phyloP scores from a whole-genome alignment of 768 basidiomycete genomes.

The Candolleomyces aberdarensis region DNA sequence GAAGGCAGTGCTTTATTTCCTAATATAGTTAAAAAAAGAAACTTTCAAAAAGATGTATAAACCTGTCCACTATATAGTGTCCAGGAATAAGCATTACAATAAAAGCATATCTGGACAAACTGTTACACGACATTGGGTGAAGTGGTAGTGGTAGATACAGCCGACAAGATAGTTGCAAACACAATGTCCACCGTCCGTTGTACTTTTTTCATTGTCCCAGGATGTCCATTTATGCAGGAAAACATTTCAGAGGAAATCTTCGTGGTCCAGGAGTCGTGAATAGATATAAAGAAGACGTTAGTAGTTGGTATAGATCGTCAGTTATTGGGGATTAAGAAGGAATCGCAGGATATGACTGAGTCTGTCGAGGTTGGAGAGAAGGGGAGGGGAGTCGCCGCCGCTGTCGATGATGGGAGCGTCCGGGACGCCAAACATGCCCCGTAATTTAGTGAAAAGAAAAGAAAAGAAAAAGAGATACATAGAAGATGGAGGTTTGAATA shows the following conservation, averaged over 20 bases:
- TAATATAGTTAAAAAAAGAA: no score
- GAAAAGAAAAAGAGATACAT: no score
- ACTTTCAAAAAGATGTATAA: no score
- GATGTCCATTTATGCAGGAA: constrained; percentile 4
- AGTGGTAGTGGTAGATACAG: neutral
- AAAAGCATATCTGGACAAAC: constrained; percentile 5
- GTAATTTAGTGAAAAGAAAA: no score
- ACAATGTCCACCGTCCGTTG: constrained; percentile 1
- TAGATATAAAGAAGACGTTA: neutral
- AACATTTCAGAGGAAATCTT: constrained; percentile 1
- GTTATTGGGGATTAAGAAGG: neutral
- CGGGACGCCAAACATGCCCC: no score
- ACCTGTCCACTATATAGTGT: no score
- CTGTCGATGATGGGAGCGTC: no score
- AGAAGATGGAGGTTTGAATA: no score
- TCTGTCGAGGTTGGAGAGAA: no score
- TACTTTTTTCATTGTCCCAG: constrained; percentile 13
- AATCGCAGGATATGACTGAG: no score
- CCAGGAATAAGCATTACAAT: neutral
- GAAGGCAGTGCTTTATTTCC: no score
- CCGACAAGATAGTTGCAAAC: neutral
- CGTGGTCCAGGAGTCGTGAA: neutral
- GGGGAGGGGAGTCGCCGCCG: no score
- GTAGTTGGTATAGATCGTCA: neutral
- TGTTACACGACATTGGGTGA: neutral